Evolutionary conservation across 257 asterid species (phyloP).

Genomic region (Salvia miltiorrhiza): DNA sequence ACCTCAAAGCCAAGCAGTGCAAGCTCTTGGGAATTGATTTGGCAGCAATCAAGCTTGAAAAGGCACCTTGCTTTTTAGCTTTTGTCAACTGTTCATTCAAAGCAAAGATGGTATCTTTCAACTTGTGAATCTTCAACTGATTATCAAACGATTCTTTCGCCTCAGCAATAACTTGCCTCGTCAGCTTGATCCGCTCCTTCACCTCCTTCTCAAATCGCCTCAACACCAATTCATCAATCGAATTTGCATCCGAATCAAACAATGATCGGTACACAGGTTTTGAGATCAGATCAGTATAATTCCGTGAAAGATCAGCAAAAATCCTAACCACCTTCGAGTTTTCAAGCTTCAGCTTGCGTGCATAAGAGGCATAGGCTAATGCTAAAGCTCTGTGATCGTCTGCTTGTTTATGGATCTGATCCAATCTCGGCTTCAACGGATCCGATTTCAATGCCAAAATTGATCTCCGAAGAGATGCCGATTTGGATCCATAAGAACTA

Average conservation of each 20-base stretch:
- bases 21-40: slow-evolving; percentile 79
- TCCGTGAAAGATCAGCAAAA: slow-evolving; percentile 60
- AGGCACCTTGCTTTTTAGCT: slow-evolving; percentile 78
- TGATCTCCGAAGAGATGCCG: slow-evolving; percentile 38
- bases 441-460: slow-evolving; percentile 60
- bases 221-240: slow-evolving; percentile 53
- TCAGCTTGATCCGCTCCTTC: slow-evolving; percentile 63
- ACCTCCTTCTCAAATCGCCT: slow-evolving; percentile 74
- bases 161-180: slow-evolving; percentile 63
- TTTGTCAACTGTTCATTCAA: slow-evolving; percentile 65
- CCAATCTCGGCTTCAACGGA: slow-evolving; percentile 69
- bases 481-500: slow-evolving; percentile 32
- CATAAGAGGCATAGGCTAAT: slow-evolving; percentile 65
- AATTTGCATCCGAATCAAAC: slow-evolving; percentile 40
- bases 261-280: slow-evolving; percentile 50
- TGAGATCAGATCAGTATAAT: slow-evolving; percentile 56
- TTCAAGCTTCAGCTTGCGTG: slow-evolving; percentile 72
- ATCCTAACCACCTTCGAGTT: slow-evolving; percentile 65
- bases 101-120: slow-evolving; percentile 70
- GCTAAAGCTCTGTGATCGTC: slow-evolving; percentile 66
- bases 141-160: slow-evolving; percentile 72
- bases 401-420: slow-evolving; percentile 75
- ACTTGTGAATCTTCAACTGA: slow-evolving; percentile 67
- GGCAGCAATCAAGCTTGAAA: slow-evolving; percentile 81
- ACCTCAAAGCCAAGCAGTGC: slow-evolving; percentile 71